Percentiles rank a stretch among this genome's conserved stretches.
Conservation (phyloP, 345 rosid species). For the Trapa bicornis region DNA sequence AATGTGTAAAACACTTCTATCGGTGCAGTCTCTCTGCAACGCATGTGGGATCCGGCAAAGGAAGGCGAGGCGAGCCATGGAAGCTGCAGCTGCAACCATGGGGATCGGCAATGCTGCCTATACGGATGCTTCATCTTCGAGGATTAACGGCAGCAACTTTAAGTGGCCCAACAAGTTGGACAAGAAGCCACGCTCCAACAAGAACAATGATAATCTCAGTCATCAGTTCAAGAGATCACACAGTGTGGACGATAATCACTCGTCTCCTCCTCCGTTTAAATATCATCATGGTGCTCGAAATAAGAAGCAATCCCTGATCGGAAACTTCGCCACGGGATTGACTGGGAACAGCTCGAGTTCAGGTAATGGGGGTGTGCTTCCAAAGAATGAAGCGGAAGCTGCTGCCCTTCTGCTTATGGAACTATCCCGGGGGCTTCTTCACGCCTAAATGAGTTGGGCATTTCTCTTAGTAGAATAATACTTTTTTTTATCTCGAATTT, state of each 20-base stretch:
- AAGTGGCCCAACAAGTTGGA: conserved; percentile 33
- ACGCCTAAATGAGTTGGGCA: conserved; percentile 7
- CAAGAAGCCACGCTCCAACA: conserved; percentile 23
- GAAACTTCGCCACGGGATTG: conserved; percentile 23
- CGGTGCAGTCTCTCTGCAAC: conserved; percentile 73
- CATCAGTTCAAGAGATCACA: conserved; percentile 19
- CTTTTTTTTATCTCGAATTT: neutral
- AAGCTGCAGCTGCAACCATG: conserved; percentile 24
- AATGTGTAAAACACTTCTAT: neutral
- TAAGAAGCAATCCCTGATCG: conserved; percentile 16
- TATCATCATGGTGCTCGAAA: too few relatives aligned
- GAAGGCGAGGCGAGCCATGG: conserved; percentile 74
- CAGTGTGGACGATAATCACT: neutral
- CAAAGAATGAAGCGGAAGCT: conserved; percentile 47
- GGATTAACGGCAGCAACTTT: neutral
- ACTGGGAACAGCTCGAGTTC: conserved; percentile 17
- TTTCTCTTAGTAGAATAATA: neutral
- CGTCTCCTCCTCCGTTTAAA: neutral
- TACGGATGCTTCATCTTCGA: conserved; percentile 6
- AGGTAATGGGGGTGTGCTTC: conserved; percentile 23
- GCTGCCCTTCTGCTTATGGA: conserved; percentile 44
- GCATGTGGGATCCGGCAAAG: conserved; percentile 87
- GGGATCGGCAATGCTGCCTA: conserved; percentile 5
- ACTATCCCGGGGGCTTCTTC: conserved; percentile 38
- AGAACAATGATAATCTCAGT: conserved; percentile 16